Conservation (phyloP, 352 stramenopile genomes). For the Pythium phragmitis region DNA sequence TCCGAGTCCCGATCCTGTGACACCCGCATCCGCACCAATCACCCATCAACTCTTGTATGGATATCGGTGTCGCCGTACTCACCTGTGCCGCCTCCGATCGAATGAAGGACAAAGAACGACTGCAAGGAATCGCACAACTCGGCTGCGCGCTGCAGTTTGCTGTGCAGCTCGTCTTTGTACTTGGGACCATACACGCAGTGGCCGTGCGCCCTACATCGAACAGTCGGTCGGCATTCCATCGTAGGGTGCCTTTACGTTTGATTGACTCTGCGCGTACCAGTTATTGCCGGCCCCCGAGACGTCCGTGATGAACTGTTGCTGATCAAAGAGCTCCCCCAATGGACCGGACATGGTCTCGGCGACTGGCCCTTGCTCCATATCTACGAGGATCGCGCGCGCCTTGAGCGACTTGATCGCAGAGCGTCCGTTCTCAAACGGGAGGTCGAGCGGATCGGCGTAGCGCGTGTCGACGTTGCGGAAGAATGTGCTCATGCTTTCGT, state of each 20-base stretch:
- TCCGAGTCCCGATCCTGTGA: slow-evolving; percentile 69
- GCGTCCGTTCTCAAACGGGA: slow-evolving; percentile 43
- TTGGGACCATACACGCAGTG: slow-evolving; percentile 86
- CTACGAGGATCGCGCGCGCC: slow-evolving; percentile 88
- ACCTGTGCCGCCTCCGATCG: slow-evolving; percentile 89
- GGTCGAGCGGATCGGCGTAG: slow-evolving; percentile 45
- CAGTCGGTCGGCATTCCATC: no score
- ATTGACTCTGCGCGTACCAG: slow-evolving; percentile 38
- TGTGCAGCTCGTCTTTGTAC: slow-evolving; percentile 80
- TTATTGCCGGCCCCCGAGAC: slow-evolving; percentile 92
- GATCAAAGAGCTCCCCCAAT: slow-evolving; percentile 88
- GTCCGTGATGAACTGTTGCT: slow-evolving; percentile 85
- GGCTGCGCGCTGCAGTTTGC: slow-evolving; percentile 64
- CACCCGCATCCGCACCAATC: slow-evolving; percentile 27
- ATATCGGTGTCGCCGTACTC: not conserved
- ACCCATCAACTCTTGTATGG: not conserved
- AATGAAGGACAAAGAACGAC: slow-evolving; percentile 92
- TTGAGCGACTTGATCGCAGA: slow-evolving; percentile 55
- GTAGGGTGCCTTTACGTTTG: no score
- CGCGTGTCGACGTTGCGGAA: slow-evolving; percentile 90
- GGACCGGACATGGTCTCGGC: slow-evolving; percentile 78
- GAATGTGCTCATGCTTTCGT: slow-evolving; percentile 92
- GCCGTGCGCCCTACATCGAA: slow-evolving; percentile 71
- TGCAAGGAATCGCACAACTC: slow-evolving; percentile 92
- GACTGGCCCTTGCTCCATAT: slow-evolving; percentile 92